Conservation (phyloP, 495 filamentous ascomycete species). For the Penicillium arizonense region DNA sequence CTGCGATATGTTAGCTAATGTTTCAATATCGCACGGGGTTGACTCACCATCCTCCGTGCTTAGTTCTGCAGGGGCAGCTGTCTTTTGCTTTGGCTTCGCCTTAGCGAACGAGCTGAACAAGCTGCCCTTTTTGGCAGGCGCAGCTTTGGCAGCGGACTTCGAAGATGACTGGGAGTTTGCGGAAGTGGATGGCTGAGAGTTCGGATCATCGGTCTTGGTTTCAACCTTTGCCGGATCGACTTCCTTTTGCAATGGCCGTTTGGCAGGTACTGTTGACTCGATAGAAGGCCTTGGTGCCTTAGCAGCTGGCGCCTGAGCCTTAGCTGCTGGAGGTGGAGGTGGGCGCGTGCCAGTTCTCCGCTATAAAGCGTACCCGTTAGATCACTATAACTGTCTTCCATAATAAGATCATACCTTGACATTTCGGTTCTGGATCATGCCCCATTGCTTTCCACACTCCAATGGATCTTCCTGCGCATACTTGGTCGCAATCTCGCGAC, state of each 20-base stretch:
- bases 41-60: slow-evolving; percentile 40
- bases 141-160: slow-evolving; percentile 35
- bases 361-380: slow-evolving; percentile 29
- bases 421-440: slow-evolving; percentile 65
- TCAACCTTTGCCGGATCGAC: slow-evolving; percentile 23
- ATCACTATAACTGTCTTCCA: not conserved
- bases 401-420: slow-evolving; percentile 48
- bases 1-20: slow-evolving; percentile 19
- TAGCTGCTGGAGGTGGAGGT: slow-evolving; percentile 20
- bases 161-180: slow-evolving; percentile 26
- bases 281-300: slow-evolving; percentile 13
- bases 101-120: slow-evolving; percentile 87
- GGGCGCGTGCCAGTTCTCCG: slow-evolving; percentile 46
- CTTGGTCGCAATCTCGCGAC: slow-evolving; percentile 54
- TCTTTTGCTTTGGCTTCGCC: slow-evolving; percentile 63
- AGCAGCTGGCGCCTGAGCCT: slow-evolving; percentile 9
- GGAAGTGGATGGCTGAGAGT: slow-evolving; percentile 23
- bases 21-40: not conserved
- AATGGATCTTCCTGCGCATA: slow-evolving; percentile 61
- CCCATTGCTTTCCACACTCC: slow-evolving; percentile 58
- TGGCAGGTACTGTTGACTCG: slow-evolving; percentile 34
- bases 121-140: slow-evolving; percentile 57
- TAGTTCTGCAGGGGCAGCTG: slow-evolving; percentile 41
- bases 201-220: slow-evolving; percentile 28
- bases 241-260: slow-evolving; percentile 31